Base-by-base conservation (phyloP, 108 stramenopile genomes). In the Stephanodiscus triporus region DNA sequence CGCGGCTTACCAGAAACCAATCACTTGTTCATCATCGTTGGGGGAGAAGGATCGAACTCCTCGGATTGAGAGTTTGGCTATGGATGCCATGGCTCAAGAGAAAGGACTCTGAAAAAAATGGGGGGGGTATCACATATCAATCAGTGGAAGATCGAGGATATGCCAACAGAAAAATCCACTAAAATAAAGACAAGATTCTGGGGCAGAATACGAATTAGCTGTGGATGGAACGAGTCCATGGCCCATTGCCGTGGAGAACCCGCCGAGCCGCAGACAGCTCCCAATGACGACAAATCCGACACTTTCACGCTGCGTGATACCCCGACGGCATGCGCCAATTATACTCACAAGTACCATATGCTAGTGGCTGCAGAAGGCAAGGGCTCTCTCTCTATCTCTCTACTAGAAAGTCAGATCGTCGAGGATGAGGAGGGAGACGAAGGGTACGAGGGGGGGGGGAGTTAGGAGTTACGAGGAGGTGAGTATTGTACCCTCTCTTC, bases 11-110 rank as follows among this genome's bases (percentile, higher is more conserved):
- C 92, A 92, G 76, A 99, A 99, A 66, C 91, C 92, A 68, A 99
- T 94, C 13, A 89, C 89, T 73, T 96, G 96, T 70, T 99, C 97
- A 38, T 96, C 97, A 58, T 95, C 91, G 36, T 98, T 96, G 27
- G 98, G 99, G 38, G 87, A 88, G 77, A 99, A 99, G 65, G 96
- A 86, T 27, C 99, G 87, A 43, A 99, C 90, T 16, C 99, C 99
- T 10, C 99, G 87, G 60, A 99, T 93, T 22, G 97, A 91, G 9
- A 99, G 85, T 83, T 97, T 98, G 68, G 92, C 83, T 63, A 99
- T 93, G 23, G 90, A 95, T 24, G 98, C 95, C 98, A 98, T 99
- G 16, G 0, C 43, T 45, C 4, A 42, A 13, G 43, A 45, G 43
- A 16, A 45, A 16, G 14, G 16, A 45, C 14, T 1, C 43, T 45